Percentiles rank a stretch among this genome's conserved stretches.
phyloP scores from a whole-genome alignment of 768 basidiomycete genomes.

The Amanita brunnescens region DNA sequence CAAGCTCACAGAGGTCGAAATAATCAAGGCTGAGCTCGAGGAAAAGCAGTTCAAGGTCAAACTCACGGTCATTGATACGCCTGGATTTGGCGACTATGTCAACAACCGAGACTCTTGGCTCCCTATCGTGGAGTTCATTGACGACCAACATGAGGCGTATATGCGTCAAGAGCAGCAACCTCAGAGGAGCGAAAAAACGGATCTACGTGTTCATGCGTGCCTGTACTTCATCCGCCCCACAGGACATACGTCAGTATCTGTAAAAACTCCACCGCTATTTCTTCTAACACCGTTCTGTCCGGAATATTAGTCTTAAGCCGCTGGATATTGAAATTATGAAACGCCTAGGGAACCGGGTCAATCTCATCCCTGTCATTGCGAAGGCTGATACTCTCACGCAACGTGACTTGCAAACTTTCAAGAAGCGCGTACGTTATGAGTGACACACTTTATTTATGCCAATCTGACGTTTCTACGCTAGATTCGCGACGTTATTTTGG shows the following conservation, averaged over 20 bases:
- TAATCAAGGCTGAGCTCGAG: slow-evolving; percentile 98
- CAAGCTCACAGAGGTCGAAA: slow-evolving; percentile 97
- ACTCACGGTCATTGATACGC: slow-evolving; percentile 97
- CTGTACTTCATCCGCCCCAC: slow-evolving; percentile 95
- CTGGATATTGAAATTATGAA: slow-evolving; percentile 99
- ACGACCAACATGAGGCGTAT: slow-evolving; percentile 91
- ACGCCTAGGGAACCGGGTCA: slow-evolving; percentile 94
- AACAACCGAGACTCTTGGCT: slow-evolving; percentile 99
- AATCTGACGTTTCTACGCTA: slow-evolving; percentile 18
- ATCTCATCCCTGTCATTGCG: slow-evolving; percentile 94
- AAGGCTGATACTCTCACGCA: slow-evolving; percentile 98
- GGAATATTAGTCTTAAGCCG: slow-evolving; percentile 67
- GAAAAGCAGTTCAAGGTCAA: slow-evolving; percentile 99
- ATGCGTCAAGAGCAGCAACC: slow-evolving; percentile 99
- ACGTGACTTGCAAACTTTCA: slow-evolving; percentile 84
- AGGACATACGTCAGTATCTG: slow-evolving; percentile 78
- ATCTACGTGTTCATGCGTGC: slow-evolving; percentile 93
- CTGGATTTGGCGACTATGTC: slow-evolving; percentile 99
- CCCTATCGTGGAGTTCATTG: slow-evolving; percentile 97
- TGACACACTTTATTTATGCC: slow-evolving; percentile 3
- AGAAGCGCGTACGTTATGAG: slow-evolving; percentile 67
- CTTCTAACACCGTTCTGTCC: slow-evolving; percentile 4
- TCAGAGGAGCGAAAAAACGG: slow-evolving; percentile 88
- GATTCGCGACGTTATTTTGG: slow-evolving; percentile 84
- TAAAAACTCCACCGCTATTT: neutral